phyloP scores from a whole-genome alignment of 2,329 filamentous ascomycete species.

The Aspergillus intermedius region DNA sequence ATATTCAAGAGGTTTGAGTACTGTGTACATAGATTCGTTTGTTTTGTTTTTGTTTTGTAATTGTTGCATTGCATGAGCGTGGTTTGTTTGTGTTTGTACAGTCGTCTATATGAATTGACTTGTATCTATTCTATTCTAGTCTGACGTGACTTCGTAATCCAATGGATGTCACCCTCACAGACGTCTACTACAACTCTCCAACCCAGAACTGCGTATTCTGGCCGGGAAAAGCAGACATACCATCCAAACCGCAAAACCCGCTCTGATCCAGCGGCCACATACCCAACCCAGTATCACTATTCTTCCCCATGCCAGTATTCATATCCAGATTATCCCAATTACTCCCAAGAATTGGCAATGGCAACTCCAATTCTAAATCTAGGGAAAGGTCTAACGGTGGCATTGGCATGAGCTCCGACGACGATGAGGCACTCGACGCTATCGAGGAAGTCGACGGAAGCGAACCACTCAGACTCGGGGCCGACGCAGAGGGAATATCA shows the following conservation, averaged over 20 bases:
- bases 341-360: background rate
- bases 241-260: background rate
- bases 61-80: background rate
- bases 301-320: background rate
- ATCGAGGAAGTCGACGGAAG: background rate
- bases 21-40: background rate
- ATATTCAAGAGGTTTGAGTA: slow-evolving; percentile 65
- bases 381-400: background rate
- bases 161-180: background rate
- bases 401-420: background rate
- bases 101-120: background rate
- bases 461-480: too few species aligned
- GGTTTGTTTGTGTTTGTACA: background rate
- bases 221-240: background rate
- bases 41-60: background rate
- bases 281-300: background rate
- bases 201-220: background rate
- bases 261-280: too few species aligned
- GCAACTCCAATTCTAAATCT: background rate
- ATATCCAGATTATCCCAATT: background rate
- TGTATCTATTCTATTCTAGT: background rate
- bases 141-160: background rate
- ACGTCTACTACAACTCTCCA: background rate
- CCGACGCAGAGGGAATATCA: too few species aligned
- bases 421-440: background rate